A percentile compares a stretch with the other conserved stretches of the same genome.
These are phyloP conservation scores for Aspergillus sp. DNA, from an alignment of 2,329 filamentous ascomycete species.

Conservation along the genomic window DNA sequence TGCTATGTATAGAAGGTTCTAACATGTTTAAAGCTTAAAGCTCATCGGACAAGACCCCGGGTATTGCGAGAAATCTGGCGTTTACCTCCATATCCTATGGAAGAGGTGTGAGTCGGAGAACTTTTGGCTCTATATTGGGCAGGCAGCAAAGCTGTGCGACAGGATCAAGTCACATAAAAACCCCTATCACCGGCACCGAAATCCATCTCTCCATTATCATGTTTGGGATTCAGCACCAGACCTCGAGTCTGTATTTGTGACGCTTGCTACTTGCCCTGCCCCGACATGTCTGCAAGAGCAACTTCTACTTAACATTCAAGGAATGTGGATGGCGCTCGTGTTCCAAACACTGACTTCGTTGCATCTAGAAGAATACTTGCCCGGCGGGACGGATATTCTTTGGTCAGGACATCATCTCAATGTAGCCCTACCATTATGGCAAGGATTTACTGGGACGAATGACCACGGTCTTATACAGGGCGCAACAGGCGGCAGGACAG, in stretches of 20 bases:
- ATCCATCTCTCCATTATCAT: constrained; percentile 10
- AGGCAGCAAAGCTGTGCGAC: constrained; percentile 3
- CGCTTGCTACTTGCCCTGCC: neutral
- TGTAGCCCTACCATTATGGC: constrained; percentile 14
- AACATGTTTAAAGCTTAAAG: neutral
- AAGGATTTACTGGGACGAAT: constrained; percentile 1
- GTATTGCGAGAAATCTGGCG: neutral
- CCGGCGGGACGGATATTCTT: neutral
- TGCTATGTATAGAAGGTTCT: neutral
- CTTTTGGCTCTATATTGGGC: constrained; percentile 15
- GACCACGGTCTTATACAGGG: neutral
- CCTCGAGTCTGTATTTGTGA: constrained; percentile 15
- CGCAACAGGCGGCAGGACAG: neutral
- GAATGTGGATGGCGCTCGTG: constrained; percentile 12
- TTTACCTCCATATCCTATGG: constrained; percentile 15
- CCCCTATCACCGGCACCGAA: neutral
- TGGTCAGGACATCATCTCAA: constrained; percentile 14
- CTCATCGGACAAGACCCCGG: neutral
- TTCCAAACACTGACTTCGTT: constrained; percentile 11
- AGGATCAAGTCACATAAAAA: constrained; percentile 9
- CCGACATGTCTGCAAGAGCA: neutral
- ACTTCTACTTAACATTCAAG: constrained; percentile 9
- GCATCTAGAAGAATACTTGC: constrained; percentile 10
- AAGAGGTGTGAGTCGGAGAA: neutral
- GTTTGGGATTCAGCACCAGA: constrained; percentile 8